Evolutionary conservation across 805 yeast species (phyloP), one percentile per base, ranked within the genome.

Genomic region (Ascoidea tarda): DNA sequence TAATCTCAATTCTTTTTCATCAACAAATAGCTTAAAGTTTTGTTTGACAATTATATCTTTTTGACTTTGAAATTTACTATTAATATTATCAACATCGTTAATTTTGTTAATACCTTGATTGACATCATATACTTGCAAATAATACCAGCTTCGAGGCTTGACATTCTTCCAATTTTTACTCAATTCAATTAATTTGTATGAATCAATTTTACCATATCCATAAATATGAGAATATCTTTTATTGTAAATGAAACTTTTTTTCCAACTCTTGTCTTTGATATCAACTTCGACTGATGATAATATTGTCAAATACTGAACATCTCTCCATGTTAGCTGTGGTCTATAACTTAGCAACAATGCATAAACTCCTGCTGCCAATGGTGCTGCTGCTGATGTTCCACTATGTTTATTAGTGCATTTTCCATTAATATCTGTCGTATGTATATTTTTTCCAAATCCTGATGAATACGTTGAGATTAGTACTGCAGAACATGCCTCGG

Each of bases 331-430:
- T 52, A 93, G 75, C 5, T 82, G 75, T 1, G 96, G 96, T 58
- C 95, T 85, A 4, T 83, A 89, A 59, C 83, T 81, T 50, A 93
- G 70, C 1, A 87, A 87, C 51, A 93, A 71, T 0, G 97, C 78
- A 64, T 86, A 88, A 1, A 93, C 75, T 14, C 98, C 99, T 0
- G 98, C 97, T 0, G 97, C 98, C 53, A 93, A 73, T 0, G 99
- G 99, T 0, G 99, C 99, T 12, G 99, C 97, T 0, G 99, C 99
- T 21, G 98, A 91, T 0, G 99, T 93, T 21, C 99, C 99, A 10
- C 97, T 96, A 66, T 93, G 99, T 32, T 59, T 66, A 46, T 74
- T 74, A 1, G 95, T 71, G 66, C 99, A 93, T 58, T 70, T 66
- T 5, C 76, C 75, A 50, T 81, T 73, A 47, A 87, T 75, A 64